Conservation (phyloP, 768 basidiomycete genomes). For the Polyporus arcularius region DNA sequence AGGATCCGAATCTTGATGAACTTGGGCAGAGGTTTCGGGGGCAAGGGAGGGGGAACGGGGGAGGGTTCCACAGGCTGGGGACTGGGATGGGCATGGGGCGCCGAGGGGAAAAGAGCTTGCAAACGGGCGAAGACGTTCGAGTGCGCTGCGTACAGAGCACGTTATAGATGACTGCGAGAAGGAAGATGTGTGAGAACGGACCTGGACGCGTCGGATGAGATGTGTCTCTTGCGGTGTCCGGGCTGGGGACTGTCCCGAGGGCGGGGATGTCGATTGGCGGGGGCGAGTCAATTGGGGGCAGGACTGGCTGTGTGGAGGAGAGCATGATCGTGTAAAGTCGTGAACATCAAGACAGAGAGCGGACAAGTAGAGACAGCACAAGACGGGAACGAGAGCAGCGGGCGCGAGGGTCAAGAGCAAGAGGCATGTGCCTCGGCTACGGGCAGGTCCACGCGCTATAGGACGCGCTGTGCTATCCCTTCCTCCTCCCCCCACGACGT, state of each 20-base stretch:
- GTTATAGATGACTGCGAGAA: not conserved
- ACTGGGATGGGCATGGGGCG: constrained; percentile 13
- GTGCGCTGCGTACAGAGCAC: constrained; percentile 1
- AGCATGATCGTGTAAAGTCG: not conserved
- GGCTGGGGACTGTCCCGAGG: not conserved
- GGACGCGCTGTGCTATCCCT: no score
- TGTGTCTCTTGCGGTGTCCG: constrained; percentile 13
- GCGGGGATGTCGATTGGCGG: constrained; percentile 19
- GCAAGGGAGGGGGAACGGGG: constrained; percentile 26
- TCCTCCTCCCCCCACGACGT: not conserved
- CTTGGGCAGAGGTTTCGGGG: constrained; percentile 32
- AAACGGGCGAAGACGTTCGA: constrained; percentile 46
- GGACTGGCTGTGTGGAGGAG: constrained; percentile 10
- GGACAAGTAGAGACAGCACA: constrained; percentile 2
- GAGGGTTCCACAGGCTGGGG: constrained; percentile 22
- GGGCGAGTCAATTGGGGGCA: constrained; percentile 19
- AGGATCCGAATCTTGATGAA: constrained; percentile 69
- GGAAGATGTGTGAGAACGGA: not conserved
- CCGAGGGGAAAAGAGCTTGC: constrained; percentile 51
- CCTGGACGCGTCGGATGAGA: constrained; percentile 9
- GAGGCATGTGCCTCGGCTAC: not conserved
- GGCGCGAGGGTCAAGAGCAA: not conserved
- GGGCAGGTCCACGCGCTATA: no score
- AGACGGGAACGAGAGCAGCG: not conserved
- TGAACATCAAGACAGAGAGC: not conserved